Base-by-base conservation (phyloP, 1,139 yeast species). In the Hanseniaspora uvarum region DNA sequence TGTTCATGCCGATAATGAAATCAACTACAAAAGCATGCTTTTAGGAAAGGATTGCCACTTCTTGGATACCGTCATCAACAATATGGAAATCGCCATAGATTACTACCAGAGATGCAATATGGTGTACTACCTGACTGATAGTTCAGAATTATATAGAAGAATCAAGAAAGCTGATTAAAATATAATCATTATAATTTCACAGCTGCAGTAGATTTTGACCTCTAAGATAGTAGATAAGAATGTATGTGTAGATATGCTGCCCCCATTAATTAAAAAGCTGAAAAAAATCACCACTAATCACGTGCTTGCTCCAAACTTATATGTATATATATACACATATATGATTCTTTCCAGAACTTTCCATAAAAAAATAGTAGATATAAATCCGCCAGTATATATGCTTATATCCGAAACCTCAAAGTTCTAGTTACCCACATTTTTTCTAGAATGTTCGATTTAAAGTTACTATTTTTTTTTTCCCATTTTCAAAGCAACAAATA, bases 371-470 rank as follows among this genome's bases (percentile, higher is more conserved):
- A 11, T 8, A 16, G 18, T 10, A 16, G 23, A 16, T 12, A 3
- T 31, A 5, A 12, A 2, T 31, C 2, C 4, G 37, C 10, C 19
- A n/a, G 18, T n/a, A 19, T n/a, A 3, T 16, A 11, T 34, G 6
- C n/a, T 34, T 34, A 34, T 34, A 34, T 34, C 37, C 37, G 37
- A 34, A 5, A 34, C 11, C n/a, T 8, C 5, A 6, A n/a, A 10
- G 31, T 10, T 28, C 11, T 28, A 28, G 31, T 19, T 34, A n/a
- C n/a, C 8, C 18, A n/a, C 5, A 2, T 48, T 48, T 48, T 48
- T 48, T 48, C 52, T 40, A 48, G 52, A 48, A 48, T 48, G 52
- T 48, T 48, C 52, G 43, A 39, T 39, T 39, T 39, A 39, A 39
- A 23, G 30, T 39, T 5, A 39, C 7, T 11, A 10, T 5, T 8